A percentile compares a stretch with the other conserved stretches of the same genome.
Evolutionary conservation across 2,329 filamentous ascomycete species (phyloP).

Genomic region (Diaporthe nobilis): DNA sequence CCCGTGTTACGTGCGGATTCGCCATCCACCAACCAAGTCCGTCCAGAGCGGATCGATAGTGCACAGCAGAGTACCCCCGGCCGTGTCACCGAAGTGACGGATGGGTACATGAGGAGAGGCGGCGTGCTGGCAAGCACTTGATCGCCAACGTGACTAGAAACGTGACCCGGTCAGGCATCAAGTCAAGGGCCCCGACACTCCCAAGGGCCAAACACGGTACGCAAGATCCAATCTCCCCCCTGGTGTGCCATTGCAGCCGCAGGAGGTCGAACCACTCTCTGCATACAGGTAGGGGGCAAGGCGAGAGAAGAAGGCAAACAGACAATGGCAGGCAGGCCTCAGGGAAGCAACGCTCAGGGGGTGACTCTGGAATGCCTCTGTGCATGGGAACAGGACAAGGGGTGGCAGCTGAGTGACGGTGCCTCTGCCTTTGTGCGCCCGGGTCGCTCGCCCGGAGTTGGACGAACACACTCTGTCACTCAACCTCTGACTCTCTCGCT

Average conservation of each 20-base stretch:
- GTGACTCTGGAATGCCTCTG: background rate
- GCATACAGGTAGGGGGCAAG: background rate
- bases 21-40: constrained; percentile 38
- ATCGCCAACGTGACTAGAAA: constrained; percentile 42
- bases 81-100: constrained; percentile 37
- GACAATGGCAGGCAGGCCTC: background rate
- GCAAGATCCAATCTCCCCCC: constrained; percentile 37
- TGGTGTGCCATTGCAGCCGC: constrained; percentile 43
- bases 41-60: constrained; percentile 26
- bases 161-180: constrained; percentile 41
- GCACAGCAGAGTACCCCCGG: constrained; percentile 38
- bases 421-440: constrained; percentile 25
- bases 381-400: constrained; percentile 11
- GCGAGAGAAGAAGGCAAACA: constrained; percentile 14
- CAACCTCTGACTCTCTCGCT: constrained; percentile 3
- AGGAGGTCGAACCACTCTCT: constrained; percentile 37
- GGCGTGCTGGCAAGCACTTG: constrained; percentile 41
- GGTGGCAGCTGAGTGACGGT: constrained; percentile 3
- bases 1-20: constrained; percentile 39
- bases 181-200: constrained; percentile 29
- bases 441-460: constrained; percentile 9
- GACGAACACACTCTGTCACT: constrained; percentile 10
- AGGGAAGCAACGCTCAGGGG: constrained; percentile 1
- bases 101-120: constrained; percentile 40
- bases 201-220: constrained; percentile 37